Percentiles rank a stretch among this genome's conserved stretches.
phyloP scores from a whole-genome alignment of 2,329 filamentous ascomycete genomes.

The Calonectria pseudoturangicola region DNA sequence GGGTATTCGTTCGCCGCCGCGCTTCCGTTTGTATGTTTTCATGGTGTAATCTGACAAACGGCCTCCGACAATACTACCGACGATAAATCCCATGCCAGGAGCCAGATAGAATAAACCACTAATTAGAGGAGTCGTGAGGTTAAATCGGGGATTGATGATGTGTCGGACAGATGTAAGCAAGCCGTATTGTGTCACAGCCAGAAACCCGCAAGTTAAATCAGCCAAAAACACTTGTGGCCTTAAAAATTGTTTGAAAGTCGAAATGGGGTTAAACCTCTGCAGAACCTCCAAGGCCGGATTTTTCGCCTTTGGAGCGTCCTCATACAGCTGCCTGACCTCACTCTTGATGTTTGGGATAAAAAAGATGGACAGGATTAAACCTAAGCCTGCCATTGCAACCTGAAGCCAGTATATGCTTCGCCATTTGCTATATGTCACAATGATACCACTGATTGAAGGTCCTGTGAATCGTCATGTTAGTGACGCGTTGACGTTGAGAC shows the following conservation, averaged over 20 bases:
- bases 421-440: constrained; percentile 43
- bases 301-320: background rate
- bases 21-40: constrained; percentile 26
- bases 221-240: constrained; percentile 36
- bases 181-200: constrained; percentile 40
- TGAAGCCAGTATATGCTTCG: constrained; percentile 43
- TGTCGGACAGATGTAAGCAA: constrained; percentile 31
- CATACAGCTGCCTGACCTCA: constrained; percentile 33
- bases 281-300: background rate
- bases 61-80: constrained; percentile 27
- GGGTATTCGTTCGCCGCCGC: constrained; percentile 27
- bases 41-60: constrained; percentile 34
- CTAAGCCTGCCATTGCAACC: constrained; percentile 36
- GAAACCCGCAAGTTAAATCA: constrained; percentile 42
- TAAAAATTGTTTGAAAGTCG: constrained; percentile 35
- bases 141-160: constrained; percentile 36
- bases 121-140: constrained; percentile 32
- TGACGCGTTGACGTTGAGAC: background rate
- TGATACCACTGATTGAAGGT: constrained; percentile 40
- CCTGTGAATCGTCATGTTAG: constrained; percentile 8
- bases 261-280: constrained; percentile 34
- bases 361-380: constrained; percentile 38
- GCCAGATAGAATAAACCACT: constrained; percentile 35
- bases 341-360: constrained; percentile 41
- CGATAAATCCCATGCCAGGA: constrained; percentile 31